Evolutionary conservation across 1,284 basidiomycete genomes (phyloP).

Genomic region (Puccinia brachypodii): DNA sequence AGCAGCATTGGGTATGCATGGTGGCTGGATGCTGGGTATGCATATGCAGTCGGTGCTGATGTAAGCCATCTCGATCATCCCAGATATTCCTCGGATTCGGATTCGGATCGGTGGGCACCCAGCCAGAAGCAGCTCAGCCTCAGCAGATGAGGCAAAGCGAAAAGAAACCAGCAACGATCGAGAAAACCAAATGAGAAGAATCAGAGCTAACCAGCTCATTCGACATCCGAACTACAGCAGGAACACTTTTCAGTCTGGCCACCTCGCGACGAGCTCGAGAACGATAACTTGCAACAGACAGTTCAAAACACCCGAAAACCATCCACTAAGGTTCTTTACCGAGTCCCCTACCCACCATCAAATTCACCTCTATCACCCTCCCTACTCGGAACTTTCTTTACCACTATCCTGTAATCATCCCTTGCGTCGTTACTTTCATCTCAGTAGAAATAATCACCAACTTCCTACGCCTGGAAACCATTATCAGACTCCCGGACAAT

Average conservation of each 20-base stretch:
- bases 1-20: not conserved
- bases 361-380: not conserved
- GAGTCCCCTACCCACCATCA: not conserved
- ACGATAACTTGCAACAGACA: not conserved
- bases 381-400: not conserved
- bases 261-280: not conserved
- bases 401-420: not conserved
- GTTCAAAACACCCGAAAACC: slow-evolving; percentile 4
- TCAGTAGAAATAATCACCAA: not conserved
- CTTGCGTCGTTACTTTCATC: slow-evolving; percentile 15
- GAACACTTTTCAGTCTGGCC: not conserved
- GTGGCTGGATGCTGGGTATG: not conserved
- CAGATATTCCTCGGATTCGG: too few species aligned
- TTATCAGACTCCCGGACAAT: not conserved
- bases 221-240: not conserved
- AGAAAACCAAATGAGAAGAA: slow-evolving; percentile 22
- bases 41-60: not conserved
- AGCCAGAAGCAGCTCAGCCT: too few species aligned
- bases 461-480: not conserved
- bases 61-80: not conserved
- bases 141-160: too few species aligned
- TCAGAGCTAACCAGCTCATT: slow-evolving; percentile 5
- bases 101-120: too few species aligned
- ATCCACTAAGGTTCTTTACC: slow-evolving; percentile 21
- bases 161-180: not conserved